Evolutionary conservation across 306 rosid genomes (phyloP).

Genomic region (Abrus pulchellus): DNA sequence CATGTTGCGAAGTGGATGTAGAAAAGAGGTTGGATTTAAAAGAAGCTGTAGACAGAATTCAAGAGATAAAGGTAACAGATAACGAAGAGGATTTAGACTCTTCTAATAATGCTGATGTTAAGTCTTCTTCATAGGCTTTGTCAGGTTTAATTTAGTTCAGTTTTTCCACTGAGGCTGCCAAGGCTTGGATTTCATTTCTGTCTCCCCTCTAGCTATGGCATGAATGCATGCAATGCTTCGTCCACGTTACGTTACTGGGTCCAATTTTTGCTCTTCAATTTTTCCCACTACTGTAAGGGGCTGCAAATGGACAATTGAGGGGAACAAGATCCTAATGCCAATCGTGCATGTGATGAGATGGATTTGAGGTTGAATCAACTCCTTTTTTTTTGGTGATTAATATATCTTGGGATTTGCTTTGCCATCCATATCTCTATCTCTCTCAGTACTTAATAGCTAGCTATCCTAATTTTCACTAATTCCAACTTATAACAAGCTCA

Average conservation of each 20-base stretch:
- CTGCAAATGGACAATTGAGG: slow-evolving; percentile 24
- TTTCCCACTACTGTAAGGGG: slow-evolving; percentile 26
- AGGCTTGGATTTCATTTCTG: slow-evolving; percentile 7
- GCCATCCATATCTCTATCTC: not conserved
- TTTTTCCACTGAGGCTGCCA: slow-evolving; percentile 34
- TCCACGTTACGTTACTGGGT: slow-evolving; percentile 8
- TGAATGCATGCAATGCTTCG: not conserved
- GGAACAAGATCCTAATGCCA: slow-evolving; percentile 21
- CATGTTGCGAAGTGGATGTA: slow-evolving; percentile 72
- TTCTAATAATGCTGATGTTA: slow-evolving; percentile 35
- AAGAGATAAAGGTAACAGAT: slow-evolving; percentile 62
- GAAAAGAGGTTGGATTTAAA: slow-evolving; percentile 76
- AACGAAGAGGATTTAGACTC: slow-evolving; percentile 9
- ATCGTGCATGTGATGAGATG: slow-evolving; percentile 25
- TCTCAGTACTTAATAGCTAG: not conserved
- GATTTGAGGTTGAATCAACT: slow-evolving; percentile 39
- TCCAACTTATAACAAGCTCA: not conserved
- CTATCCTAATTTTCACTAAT: not conserved
- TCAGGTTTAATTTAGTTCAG: slow-evolving; percentile 43
- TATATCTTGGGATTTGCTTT: slow-evolving; percentile 13
- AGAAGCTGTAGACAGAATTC: slow-evolving; percentile 68
- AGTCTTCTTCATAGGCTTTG: slow-evolving; percentile 43
- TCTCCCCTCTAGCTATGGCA: slow-evolving; percentile 16
- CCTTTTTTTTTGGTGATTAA: not conserved
- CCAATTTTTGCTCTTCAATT: not conserved